Evolutionary conservation across 768 basidiomycete genomes (phyloP).

Genomic region (Boletus rubropictus): DNA sequence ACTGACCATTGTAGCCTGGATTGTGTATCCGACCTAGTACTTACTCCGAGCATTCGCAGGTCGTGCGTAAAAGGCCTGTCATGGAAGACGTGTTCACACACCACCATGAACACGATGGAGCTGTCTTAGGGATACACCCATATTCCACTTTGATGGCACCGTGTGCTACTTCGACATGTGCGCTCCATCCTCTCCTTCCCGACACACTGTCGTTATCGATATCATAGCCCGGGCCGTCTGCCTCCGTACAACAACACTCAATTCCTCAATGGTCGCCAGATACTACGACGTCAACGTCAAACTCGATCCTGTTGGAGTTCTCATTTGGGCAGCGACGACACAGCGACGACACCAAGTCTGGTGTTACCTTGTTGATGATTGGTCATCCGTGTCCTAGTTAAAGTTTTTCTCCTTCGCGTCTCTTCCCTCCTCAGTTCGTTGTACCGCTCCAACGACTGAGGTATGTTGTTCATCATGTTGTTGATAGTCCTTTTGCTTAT

Average conservation of each 20-base stretch:
- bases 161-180: conserved; percentile 35
- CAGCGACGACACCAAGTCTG: no score
- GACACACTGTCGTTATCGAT: background rate
- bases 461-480: no score
- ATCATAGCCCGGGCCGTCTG: background rate
- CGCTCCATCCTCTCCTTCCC: background rate
- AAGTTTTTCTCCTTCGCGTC: no score
- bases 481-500: no score
- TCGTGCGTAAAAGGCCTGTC: conserved; percentile 31
- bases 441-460: no score
- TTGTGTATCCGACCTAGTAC: conserved; percentile 34
- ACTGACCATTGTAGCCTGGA: conserved; percentile 23
- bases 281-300: conserved; percentile 21
- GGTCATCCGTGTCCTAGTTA: no score
- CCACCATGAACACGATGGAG: background rate
- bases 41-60: conserved; percentile 28
- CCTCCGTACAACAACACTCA: conserved; percentile 23
- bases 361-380: no score
- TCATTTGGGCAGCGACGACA: no score
- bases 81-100: conserved; percentile 10
- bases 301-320: no score
- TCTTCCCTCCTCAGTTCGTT: no score
- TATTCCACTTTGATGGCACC: conserved; percentile 29
- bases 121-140: conserved; percentile 27
- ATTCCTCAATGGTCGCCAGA: conserved; percentile 22